Evolutionary conservation across 331 rosid genomes (phyloP), one percentile per base, ranked within the genome.

Genomic region (Saraca asoca): DNA sequence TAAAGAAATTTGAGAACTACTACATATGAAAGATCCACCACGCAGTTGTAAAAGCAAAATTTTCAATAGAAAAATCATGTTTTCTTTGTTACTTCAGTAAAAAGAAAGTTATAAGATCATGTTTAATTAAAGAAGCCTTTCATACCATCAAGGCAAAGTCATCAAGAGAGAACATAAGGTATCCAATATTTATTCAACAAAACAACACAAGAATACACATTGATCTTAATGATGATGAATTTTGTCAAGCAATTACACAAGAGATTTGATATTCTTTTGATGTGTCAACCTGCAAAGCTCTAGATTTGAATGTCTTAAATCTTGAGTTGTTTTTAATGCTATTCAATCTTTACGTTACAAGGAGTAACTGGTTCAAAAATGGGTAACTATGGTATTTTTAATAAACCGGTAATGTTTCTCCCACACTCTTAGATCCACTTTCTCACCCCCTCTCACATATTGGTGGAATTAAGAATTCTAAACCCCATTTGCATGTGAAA

Each of bases 211-310:
- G 19, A 50, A 11, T 37, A 10, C 37, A 49, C 12, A 50, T 50
- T 12, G 19, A 39, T 20, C 14, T 12, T 2, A 1, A 52, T 12
- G 60, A 65, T 49, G 33, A n/a, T 20, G 46, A 46, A 16, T 33
- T 44, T 44, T 2, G 2, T 13, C 18, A 6, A 62, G 43, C 7
- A 2, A 8, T 8, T 43, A 12, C 5, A 0, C 7, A 66, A 51
- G 51, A 37, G 49, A 17, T 35, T 15, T 49, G 35, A 64, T 50
- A 64, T 31, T 49, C 35, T 5, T 11, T 64, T 64, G 16, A 31
- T 64, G 18, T 48, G 13, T 48, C 45, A 64, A 64, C 35, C 49
- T 34, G 7, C 18, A 10, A 64, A 64, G 50, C 58, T 50, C 37
- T 10, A 0, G 19, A 50, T 12, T 33, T 49, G 18, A 64, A 64